Evolutionary conservation across 441 rosid genomes (phyloP).

Genomic region (Mallotus repandus): DNA sequence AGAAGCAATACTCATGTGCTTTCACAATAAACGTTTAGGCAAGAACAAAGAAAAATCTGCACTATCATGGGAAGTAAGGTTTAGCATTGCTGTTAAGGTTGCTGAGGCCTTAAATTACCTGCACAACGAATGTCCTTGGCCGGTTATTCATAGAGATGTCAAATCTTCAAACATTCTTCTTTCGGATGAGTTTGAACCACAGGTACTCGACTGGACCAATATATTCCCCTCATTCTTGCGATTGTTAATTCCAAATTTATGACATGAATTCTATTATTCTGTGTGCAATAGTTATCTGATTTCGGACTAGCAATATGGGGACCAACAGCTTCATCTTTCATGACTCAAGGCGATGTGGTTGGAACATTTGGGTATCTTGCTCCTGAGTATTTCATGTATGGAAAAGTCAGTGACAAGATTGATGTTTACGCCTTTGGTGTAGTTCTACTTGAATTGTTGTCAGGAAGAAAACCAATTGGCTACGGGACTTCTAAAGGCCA

Average conservation of each 20-base stretch:
- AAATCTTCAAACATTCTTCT: constrained; percentile 88
- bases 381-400: constrained; percentile 94
- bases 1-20: constrained; percentile 12
- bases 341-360: constrained; percentile 58
- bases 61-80: constrained; percentile 65
- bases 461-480: constrained; percentile 71
- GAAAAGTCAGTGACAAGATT: constrained; percentile 81
- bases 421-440: constrained; percentile 92
- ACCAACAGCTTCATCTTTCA: constrained; percentile 52
- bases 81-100: constrained; percentile 50
- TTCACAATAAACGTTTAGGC: constrained; percentile 31
- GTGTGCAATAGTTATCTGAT: constrained; percentile 60
- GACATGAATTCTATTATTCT: constrained; percentile 12
- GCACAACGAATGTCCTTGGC: constrained; percentile 54
- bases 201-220: constrained; percentile 40
- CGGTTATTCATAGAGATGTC: constrained; percentile 83
- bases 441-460: constrained; percentile 73
- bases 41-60: constrained; percentile 31
- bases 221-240: not conserved
- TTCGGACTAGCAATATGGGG: constrained; percentile 89
- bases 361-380: constrained; percentile 97
- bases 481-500: constrained; percentile 50
- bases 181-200: constrained; percentile 61
- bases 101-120: constrained; percentile 73
- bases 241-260: not conserved